Conservation (phyloP, 108 stramenopile genomes). For the Conticribra guillardii region DNA sequence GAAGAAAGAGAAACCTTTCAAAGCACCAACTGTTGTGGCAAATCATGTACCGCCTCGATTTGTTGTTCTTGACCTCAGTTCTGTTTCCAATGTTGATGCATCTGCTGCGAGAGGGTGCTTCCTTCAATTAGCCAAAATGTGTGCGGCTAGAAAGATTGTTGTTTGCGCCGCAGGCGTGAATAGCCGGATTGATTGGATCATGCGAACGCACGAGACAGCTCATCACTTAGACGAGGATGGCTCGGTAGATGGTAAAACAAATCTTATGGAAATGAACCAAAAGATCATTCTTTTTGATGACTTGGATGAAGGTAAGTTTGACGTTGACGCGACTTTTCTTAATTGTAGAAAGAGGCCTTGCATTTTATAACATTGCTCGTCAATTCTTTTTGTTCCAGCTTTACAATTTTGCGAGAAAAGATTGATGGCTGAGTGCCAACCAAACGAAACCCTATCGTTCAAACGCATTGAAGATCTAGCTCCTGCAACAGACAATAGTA, state of each 20-base stretch:
- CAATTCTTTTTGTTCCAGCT: slow-evolving; percentile 48
- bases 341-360: no score
- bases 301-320: slow-evolving; percentile 22
- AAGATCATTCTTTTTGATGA: slow-evolving; percentile 53
- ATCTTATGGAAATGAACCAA: slow-evolving; percentile 5
- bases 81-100: slow-evolving; percentile 77
- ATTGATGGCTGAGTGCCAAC: slow-evolving; percentile 47
- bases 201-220: slow-evolving; percentile 79
- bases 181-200: slow-evolving; percentile 82
- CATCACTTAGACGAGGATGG: slow-evolving; percentile 57
- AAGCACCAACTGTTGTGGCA: slow-evolving; percentile 1
- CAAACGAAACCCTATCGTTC: slow-evolving; percentile 26
- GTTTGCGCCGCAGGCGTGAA: slow-evolving; percentile 77
- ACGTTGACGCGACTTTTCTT: no score
- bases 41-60: slow-evolving; percentile 55
- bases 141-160: slow-evolving; percentile 59
- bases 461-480: slow-evolving; percentile 29
- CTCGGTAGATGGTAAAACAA: slow-evolving; percentile 16
- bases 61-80: slow-evolving; percentile 75
- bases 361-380: no score
- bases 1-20: slow-evolving; percentile 7
- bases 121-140: slow-evolving; percentile 80
- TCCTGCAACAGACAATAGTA: slow-evolving; percentile 5
- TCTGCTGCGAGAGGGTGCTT: slow-evolving; percentile 88
- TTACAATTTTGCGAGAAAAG: slow-evolving; percentile 77